These are phyloP conservation scores for Gentiana macrophylla DNA, from an alignment of 257 asterid species.

Conservation along the genomic window DNA sequence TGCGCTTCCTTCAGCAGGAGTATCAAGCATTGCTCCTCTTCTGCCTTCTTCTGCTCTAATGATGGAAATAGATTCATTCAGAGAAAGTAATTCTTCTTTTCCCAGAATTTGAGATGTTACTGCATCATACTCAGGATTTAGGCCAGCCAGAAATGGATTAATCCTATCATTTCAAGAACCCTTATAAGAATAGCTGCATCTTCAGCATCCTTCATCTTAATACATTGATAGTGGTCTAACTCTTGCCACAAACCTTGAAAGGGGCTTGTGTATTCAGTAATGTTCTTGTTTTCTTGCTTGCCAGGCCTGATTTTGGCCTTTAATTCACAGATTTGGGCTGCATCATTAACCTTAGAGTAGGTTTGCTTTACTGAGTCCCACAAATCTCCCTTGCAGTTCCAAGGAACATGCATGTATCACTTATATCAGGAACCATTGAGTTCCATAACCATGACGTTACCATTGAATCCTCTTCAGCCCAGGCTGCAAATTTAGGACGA, in stretches of 20 bases:
- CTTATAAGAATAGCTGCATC: no score
- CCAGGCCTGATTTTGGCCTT: background rate
- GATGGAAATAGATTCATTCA: no score
- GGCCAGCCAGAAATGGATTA: no score
- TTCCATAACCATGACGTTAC: constrained; percentile 1
- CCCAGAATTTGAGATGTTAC: no score
- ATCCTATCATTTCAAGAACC: no score
- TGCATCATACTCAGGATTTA: no score
- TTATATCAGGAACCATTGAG: background rate
- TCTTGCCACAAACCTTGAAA: background rate
- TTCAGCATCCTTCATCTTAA: no score
- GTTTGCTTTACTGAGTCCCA: background rate
- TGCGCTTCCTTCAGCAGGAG: no score
- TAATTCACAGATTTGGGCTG: background rate
- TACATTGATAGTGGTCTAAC: no score
- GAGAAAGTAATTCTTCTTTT: no score
- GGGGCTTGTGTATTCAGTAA: background rate
- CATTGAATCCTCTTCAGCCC: background rate
- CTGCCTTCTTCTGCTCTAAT: background rate
- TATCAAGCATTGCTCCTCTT: background rate
- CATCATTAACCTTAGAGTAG: background rate
- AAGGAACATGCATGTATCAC: background rate
- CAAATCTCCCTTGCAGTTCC: background rate
- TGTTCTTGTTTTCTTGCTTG: background rate
- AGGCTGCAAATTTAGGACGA: no score